Evolutionary conservation across 306 rosid species (phyloP), one percentile per base, ranked within the genome.

Genomic region (Begonia masoniana): DNA sequence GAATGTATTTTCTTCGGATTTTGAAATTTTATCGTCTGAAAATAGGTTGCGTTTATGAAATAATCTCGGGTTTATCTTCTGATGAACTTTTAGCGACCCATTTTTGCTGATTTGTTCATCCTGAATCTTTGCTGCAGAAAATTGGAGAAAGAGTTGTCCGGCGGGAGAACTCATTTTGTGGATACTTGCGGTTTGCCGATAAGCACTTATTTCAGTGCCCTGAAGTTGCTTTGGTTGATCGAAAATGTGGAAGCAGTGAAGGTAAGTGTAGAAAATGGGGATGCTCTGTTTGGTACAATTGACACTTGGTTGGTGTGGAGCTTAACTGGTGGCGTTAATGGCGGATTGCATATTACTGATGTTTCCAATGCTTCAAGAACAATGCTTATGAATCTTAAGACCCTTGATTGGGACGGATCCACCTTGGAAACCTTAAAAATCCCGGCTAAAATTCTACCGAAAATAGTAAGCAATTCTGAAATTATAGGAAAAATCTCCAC

Each of bases 231-330:
- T 6, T 91, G 97, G 97, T 65, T 91, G 68, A 67, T 85, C 74
- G 24, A 91, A 67, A 85, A 85, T 46, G 95, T 82, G 62, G 69
- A 59, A 10, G 65, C 67, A 10, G 85, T 91, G n/a, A 85, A 72
- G 54, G 64, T 74, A 7, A 84, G 80, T 50, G 68, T 85, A 51
- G 46, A 81, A 70, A 60, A 64, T 51, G 83, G 76, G 96, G 97
- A 91, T 64, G 96, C 91, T 9, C 66, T 85, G 11, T 91, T 91
- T 70, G 96, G 97, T 51, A 91, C 97, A 0, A 61, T 85, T 51
- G 96, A 85, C 64, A 68, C 96, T 54, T 91, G 96, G 97, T 62
- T 82, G 57, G 81, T 91, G 56, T 91, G 95, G 95, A 83, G 83
- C 58, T 64, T 91, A 63, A 91, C 88, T 0, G 94, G 94, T 13